These are phyloP conservation scores for Daldinia caldariorum DNA, from an alignment of 495 filamentous ascomycete species.

Conservation along the genomic window DNA sequence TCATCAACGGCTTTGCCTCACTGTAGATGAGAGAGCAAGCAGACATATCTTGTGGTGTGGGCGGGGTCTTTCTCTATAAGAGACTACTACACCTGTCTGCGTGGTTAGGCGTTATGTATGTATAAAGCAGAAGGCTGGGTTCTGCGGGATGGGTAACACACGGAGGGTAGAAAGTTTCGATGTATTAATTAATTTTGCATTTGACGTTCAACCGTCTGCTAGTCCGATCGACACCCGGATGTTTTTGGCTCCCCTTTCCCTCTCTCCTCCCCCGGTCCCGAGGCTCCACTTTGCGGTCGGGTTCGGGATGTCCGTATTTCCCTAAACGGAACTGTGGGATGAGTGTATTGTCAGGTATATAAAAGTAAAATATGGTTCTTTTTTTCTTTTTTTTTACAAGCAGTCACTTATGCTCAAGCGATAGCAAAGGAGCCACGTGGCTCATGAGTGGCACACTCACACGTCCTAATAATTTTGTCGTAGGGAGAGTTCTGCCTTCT, in stretches of 20 bases:
- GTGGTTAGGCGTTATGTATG: too few relatives aligned
- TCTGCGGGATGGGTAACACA: too few relatives aligned
- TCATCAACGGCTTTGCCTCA: not conserved
- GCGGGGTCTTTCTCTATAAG: too few relatives aligned
- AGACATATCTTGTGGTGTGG: too few relatives aligned
- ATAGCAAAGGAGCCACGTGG: too few relatives aligned
- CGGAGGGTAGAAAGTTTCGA: not conserved
- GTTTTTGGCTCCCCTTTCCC: too few relatives aligned
- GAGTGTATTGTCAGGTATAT: too few relatives aligned
- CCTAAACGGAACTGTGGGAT: not conserved
- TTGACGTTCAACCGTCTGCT: not conserved
- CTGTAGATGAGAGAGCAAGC: not conserved
- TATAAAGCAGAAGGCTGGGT: too few relatives aligned
- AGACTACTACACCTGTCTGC: too few relatives aligned
- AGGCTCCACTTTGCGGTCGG: not conserved
- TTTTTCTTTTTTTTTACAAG: not conserved
- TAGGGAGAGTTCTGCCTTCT: constrained; percentile 1
- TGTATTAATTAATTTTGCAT: not conserved
- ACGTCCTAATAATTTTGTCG: not conserved
- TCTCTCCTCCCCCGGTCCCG: not conserved
- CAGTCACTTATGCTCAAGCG: too few relatives aligned
- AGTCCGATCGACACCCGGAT: not conserved
- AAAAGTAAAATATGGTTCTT: too few relatives aligned
- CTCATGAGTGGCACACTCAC: too few relatives aligned
- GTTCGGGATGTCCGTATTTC: not conserved